phyloP scores from a whole-genome alignment of 2,329 filamentous ascomycete species.

The Arthroderma sp. region DNA sequence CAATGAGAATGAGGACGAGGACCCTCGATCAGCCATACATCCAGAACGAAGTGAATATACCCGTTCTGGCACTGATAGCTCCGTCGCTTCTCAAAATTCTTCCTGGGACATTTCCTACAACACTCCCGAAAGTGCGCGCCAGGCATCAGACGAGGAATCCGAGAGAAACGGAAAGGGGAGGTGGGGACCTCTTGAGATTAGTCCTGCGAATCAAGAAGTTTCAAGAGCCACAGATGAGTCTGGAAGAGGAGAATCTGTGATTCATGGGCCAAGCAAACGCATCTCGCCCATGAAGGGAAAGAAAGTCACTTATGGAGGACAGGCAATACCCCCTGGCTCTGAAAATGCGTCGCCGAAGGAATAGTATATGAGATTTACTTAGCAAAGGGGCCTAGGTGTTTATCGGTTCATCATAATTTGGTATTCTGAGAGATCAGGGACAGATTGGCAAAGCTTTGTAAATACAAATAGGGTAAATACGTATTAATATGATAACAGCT shows the following conservation, averaged over 20 bases:
- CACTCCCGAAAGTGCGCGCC: constrained; percentile 45
- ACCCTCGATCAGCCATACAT: constrained; percentile 45
- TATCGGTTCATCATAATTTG: background rate
- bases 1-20: too few relatives aligned
- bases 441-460: background rate
- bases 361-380: background rate
- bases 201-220: constrained; percentile 47
- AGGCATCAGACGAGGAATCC: constrained; percentile 24
- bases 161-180: constrained; percentile 27
- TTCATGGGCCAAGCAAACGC: constrained; percentile 27
- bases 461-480: background rate
- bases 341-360: background rate
- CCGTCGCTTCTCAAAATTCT: constrained; percentile 44
- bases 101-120: constrained; percentile 60
- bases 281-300: constrained; percentile 25
- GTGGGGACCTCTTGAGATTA: constrained; percentile 44
- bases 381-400: too few relatives aligned
- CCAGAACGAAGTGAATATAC: constrained; percentile 54
- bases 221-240: constrained; percentile 38
- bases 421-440: background rate
- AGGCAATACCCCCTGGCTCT: background rate
- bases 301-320: constrained; percentile 11
- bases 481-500: background rate
- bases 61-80: constrained; percentile 52
- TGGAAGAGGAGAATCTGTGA: constrained; percentile 27